Conservation (phyloP, 208 protist genomes). For the Leishmania mexicana region DNA sequence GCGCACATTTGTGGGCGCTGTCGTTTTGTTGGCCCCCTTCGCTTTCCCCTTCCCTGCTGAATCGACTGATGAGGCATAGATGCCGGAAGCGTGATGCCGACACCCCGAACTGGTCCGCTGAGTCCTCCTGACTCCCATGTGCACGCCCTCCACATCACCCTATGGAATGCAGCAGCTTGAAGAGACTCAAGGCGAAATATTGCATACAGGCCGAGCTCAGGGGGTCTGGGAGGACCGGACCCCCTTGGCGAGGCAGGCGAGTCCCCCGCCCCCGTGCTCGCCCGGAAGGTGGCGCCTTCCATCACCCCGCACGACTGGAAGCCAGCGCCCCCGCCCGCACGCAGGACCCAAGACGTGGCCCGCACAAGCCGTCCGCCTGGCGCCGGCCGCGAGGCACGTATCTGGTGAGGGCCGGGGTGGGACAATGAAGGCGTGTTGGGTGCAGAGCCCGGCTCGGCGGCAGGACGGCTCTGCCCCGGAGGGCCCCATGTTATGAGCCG, state of each 20-base stretch:
- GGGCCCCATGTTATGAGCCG: too few relatives aligned
- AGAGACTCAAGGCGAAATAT: neutral
- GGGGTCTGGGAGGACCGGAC: neutral
- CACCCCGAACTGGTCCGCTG: neutral
- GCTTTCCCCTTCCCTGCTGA: neutral
- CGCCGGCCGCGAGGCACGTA: neutral
- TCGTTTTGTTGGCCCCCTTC: neutral
- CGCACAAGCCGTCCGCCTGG: neutral
- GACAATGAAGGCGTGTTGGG: neutral
- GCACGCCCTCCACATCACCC: neutral
- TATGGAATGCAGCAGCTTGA: neutral
- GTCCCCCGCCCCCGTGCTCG: too few relatives aligned
- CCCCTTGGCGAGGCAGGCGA: too few relatives aligned
- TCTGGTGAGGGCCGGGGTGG: neutral
- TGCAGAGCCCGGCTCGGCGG: neutral
- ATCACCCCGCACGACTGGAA: too few relatives aligned
- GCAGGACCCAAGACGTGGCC: too few relatives aligned
- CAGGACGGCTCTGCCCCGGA: too few relatives aligned
- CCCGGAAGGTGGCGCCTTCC: neutral
- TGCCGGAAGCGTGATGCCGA: neutral
- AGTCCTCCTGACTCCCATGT: neutral
- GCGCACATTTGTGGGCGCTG: neutral
- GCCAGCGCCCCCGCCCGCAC: too few relatives aligned
- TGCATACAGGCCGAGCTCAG: neutral
- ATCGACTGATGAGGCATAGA: neutral